Evolutionary conservation across 2,329 filamentous ascomycete genomes (phyloP).

Genomic region (Phyllosticta citriasiana): DNA sequence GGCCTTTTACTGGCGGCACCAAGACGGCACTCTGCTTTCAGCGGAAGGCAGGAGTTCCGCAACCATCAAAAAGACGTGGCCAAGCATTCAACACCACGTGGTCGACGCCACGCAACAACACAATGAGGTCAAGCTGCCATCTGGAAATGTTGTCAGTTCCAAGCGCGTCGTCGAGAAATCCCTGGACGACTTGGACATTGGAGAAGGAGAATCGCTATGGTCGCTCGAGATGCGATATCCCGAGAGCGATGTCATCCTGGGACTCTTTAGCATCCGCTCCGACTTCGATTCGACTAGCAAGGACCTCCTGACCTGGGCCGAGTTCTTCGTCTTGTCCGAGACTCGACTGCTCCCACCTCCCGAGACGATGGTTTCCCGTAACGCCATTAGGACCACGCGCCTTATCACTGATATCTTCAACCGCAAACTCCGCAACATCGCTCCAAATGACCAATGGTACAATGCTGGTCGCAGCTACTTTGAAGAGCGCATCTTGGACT

Average conservation of each 20-base stretch:
- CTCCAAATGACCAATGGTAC: slow-evolving; percentile 21
- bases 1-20: slow-evolving; percentile 21
- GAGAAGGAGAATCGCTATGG: background rate
- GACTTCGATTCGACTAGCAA: background rate
- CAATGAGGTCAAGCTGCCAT: background rate
- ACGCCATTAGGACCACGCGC: slow-evolving; percentile 15
- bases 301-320: slow-evolving; percentile 18
- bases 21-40: slow-evolving; percentile 17
- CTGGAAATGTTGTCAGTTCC: background rate
- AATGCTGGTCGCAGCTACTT: slow-evolving; percentile 18
- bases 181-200: background rate
- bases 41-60: slow-evolving; percentile 14
- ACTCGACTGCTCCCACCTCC: slow-evolving; percentile 15
- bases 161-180: background rate
- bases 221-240: background rate
- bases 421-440: slow-evolving; percentile 20
- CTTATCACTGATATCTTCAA: slow-evolving; percentile 21
- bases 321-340: slow-evolving; percentile 21
- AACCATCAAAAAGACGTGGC: background rate
- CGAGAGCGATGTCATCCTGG: background rate
- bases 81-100: background rate
- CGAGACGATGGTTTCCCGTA: slow-evolving; percentile 10
- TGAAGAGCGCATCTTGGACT: slow-evolving; percentile 13
- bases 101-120: background rate
- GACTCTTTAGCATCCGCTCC: background rate